Conservation (phyloP, 2,329 filamentous ascomycete genomes). For the Fusarium succisae region DNA sequence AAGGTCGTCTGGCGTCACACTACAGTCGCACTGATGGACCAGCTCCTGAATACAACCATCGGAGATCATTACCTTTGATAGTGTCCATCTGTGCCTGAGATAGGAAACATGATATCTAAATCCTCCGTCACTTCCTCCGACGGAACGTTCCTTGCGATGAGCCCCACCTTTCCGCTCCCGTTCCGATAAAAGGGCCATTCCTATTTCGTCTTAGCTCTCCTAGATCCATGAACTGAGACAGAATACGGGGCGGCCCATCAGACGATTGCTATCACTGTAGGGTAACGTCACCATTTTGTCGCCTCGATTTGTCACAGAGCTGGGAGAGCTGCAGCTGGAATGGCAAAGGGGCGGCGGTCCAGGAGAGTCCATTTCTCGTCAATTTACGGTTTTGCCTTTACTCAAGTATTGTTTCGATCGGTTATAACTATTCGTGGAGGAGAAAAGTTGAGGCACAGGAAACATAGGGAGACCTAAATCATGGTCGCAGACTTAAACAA, state of each 20-base stretch:
- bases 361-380: neutral
- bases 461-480: fast-evolving
- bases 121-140: neutral
- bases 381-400: fast-evolving
- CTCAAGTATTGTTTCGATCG: neutral
- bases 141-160: neutral
- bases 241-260: neutral
- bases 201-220: neutral
- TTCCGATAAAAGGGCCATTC: neutral
- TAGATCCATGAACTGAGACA: fast-evolving
- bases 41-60: neutral
- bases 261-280: neutral
- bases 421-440: too few relatives aligned
- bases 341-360: too few relatives aligned
- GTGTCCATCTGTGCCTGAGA: neutral
- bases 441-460: neutral
- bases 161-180: neutral
- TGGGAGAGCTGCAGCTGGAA: too few relatives aligned
- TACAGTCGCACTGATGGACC: fast-evolving
- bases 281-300: neutral
- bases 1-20: neutral
- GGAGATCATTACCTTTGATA: neutral
- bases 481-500: fast-evolving
- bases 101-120: neutral
- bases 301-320: neutral